These are phyloP conservation scores for Penicillium lividum DNA, from an alignment of 495 filamentous ascomycete genomes.

Conservation along the genomic window DNA sequence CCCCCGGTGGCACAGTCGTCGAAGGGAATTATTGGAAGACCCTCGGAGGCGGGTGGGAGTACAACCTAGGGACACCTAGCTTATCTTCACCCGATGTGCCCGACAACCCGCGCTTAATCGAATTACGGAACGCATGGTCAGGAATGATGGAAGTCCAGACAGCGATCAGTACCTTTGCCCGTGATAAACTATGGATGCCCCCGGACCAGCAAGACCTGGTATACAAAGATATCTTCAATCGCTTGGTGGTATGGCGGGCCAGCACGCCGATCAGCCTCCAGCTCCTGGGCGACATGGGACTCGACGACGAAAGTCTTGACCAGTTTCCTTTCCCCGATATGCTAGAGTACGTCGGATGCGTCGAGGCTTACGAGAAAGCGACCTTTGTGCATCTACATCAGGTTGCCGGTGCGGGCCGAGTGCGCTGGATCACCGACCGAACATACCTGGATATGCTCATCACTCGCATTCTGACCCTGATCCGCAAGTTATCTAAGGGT, in stretches of 20 bases:
- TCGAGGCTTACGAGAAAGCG: slow-evolving; percentile 46
- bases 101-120: slow-evolving; percentile 31
- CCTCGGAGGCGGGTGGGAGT: slow-evolving; percentile 43
- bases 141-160: slow-evolving; percentile 46
- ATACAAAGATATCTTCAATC: slow-evolving; percentile 36
- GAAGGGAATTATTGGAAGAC: slow-evolving; percentile 45
- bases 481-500: slow-evolving; percentile 38
- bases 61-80: slow-evolving; percentile 41
- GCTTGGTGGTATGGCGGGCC: slow-evolving; percentile 36
- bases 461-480: slow-evolving; percentile 35
- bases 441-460: slow-evolving; percentile 35
- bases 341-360: slow-evolving; percentile 41
- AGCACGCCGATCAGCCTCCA: slow-evolving; percentile 36
- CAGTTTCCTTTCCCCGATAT: slow-evolving; percentile 35
- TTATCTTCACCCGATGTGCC: slow-evolving; percentile 23
- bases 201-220: slow-evolving; percentile 36
- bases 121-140: slow-evolving; percentile 39
- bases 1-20: slow-evolving; percentile 41
- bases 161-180: slow-evolving; percentile 39
- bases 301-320: slow-evolving; percentile 36
- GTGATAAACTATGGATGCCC: slow-evolving; percentile 38
- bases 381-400: slow-evolving; percentile 41
- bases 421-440: slow-evolving; percentile 29
- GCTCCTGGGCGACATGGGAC: slow-evolving; percentile 31
- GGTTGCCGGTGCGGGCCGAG: slow-evolving; percentile 36